Percentiles rank a stretch among this genome's conserved stretches.
Conservation (phyloP, 2,329 filamentous ascomycete genomes). For the Phialemoniopsis sp. region DNA sequence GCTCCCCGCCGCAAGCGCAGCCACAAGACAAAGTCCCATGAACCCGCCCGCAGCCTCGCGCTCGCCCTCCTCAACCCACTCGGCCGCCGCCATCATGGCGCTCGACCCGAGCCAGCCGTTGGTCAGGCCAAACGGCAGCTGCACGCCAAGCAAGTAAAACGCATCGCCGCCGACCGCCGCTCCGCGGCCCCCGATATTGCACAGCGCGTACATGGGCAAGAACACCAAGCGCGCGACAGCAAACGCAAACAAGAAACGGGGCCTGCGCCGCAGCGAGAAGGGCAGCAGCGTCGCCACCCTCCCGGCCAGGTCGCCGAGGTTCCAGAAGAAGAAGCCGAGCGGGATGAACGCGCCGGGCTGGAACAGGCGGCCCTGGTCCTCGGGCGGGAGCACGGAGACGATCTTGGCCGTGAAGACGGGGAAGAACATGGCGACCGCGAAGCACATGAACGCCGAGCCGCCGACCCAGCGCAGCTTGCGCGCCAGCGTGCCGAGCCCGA, state of each 20-base stretch:
- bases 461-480: slow-evolving; percentile 76
- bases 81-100: slow-evolving; percentile 86
- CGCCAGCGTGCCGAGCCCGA: slow-evolving; percentile 61
- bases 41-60: slow-evolving; percentile 87
- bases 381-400: slow-evolving; percentile 30
- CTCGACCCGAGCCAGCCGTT: slow-evolving; percentile 85
- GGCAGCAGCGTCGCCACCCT: slow-evolving; percentile 62
- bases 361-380: slow-evolving; percentile 47
- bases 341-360: slow-evolving; percentile 80
- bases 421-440: slow-evolving; percentile 87
- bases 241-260: slow-evolving; percentile 63
- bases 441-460: slow-evolving; percentile 74
- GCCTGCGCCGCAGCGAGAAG: slow-evolving; percentile 56
- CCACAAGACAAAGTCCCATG: slow-evolving; percentile 88
- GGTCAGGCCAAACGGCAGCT: slow-evolving; percentile 76
- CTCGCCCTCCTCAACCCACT: slow-evolving; percentile 79
- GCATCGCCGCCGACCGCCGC: slow-evolving; percentile 73
- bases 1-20: slow-evolving; percentile 80
- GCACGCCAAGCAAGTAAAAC: slow-evolving; percentile 83
- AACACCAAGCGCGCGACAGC: slow-evolving; percentile 64
- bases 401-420: slow-evolving; percentile 83
- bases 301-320: slow-evolving; percentile 78
- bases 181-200: slow-evolving; percentile 77
- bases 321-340: slow-evolving; percentile 89
- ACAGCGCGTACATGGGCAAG: slow-evolving; percentile 82